Base-by-base conservation (phyloP, 2,329 filamentous ascomycete genomes). In the Ceratocystis destructans region DNA sequence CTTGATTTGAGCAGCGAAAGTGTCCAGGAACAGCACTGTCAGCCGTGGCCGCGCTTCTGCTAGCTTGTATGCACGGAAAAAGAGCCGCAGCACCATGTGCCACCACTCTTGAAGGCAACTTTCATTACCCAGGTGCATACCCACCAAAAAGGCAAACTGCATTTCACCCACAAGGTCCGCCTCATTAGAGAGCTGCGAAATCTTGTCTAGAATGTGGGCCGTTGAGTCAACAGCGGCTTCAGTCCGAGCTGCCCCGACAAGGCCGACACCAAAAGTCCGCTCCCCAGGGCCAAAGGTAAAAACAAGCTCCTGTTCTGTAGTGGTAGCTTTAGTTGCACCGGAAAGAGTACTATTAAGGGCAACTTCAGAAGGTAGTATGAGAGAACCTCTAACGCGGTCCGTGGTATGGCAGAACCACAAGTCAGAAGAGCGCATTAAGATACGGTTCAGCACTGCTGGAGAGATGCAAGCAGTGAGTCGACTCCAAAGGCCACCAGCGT, bases 91-190 rank as follows among this genome's bases (percentile, higher is more conserved):
- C 2, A 80, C 72, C 68, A 84, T 77, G 70, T 83, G 78, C 76
- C 79, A 82, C 84, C 83, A 87, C 69, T 87, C 83, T 68, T 84
- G 82, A 55, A 85, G 75, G 69, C 83, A 86, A 7, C 81, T 77
- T 53, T 81, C 74, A 71, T 85, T 87, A 50, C 80, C 79, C 0
- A 86, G 78, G 65, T 83, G 77, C 71, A 81, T 78, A 46, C 83
- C 83, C 0, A 79, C 80, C 3, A 86, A 70, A 70, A 81, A 87
- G 53, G 79, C 78, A 71, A 86, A 81, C 70, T 87, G 84, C 1
- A 86, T 72, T 71, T 87, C 84, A 61, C 83, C 84, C 4, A 83
- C 72, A 31, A 86, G 73, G 17, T 83, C 73, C 3, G 77, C 70
- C 5, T 76, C 73, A 17, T 72, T 64, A 15, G 46, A n/a, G 2